Evolutionary conservation across 331 rosid species (phyloP).

Genomic region (Arachis monticola): DNA sequence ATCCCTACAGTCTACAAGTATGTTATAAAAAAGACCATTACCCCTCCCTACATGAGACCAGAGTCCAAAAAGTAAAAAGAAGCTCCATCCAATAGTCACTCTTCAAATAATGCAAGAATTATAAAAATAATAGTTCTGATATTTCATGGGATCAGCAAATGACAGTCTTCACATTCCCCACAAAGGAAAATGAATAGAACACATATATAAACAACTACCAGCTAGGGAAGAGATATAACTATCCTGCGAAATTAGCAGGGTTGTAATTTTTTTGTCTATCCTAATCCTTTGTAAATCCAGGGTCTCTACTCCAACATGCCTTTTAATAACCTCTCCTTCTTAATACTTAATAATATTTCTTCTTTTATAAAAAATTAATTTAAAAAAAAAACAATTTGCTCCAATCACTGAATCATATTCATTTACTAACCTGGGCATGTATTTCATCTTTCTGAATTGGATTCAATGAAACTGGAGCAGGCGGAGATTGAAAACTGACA

Average conservation of each 20-base stretch:
- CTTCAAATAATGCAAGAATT: not conserved
- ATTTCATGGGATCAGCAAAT: slow-evolving; percentile 32
- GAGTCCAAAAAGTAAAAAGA: no score
- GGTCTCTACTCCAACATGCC: no score
- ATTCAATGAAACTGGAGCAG: slow-evolving; percentile 60
- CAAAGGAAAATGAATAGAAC: slow-evolving; percentile 17
- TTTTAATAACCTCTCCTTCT: no score
- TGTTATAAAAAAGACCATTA: not conserved
- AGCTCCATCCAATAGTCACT: slow-evolving; percentile 3
- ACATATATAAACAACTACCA: not conserved
- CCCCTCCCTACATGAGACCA: no score
- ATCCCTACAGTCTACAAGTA: slow-evolving; percentile 10
- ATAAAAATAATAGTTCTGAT: slow-evolving; percentile 24
- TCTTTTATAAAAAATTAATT: no score
- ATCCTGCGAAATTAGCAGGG: slow-evolving; percentile 5
- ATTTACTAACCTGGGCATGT: slow-evolving; percentile 76
- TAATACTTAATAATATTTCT: no score
- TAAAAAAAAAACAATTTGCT: slow-evolving; percentile 29
- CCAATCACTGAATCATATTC: slow-evolving; percentile 23
- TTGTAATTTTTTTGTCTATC: no score
- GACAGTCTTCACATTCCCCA: slow-evolving; percentile 2
- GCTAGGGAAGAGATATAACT: slow-evolving; percentile 25
- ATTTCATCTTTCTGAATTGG: slow-evolving; percentile 77
- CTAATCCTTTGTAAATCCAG: no score
- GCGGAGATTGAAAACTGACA: slow-evolving; percentile 62